Conservation (phyloP, 495 filamentous ascomycete species). For the Trypethelium eluteriae region DNA sequence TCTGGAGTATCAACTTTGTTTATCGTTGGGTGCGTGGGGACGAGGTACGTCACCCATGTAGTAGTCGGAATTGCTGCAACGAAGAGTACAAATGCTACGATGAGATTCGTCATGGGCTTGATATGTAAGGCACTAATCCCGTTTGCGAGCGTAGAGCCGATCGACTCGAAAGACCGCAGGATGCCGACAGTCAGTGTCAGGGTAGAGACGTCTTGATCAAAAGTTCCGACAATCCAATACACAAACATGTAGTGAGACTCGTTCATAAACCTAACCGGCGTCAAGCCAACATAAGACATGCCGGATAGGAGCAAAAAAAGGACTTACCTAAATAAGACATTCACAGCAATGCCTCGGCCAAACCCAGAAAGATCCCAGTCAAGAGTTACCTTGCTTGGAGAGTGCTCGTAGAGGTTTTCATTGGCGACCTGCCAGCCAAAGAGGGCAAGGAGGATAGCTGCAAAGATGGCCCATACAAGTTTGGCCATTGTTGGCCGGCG, state of each 20-base stretch:
- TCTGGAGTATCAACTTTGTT: background rate
- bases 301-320: background rate
- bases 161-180: constrained; percentile 43
- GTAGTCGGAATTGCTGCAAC: constrained; percentile 38
- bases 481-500: constrained; percentile 33
- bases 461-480: constrained; percentile 32
- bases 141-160: constrained; percentile 45
- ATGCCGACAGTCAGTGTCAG: constrained; percentile 44
- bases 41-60: constrained; percentile 32
- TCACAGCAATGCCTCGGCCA: constrained; percentile 37
- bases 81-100: constrained; percentile 41
- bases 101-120: constrained; percentile 40
- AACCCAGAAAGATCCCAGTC: constrained; percentile 39
- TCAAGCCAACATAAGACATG: constrained; percentile 3
- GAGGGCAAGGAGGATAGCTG: constrained; percentile 19
- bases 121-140: constrained; percentile 42
- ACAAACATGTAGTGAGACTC: constrained; percentile 42
- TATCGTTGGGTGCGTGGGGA: constrained; percentile 33
- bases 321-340: constrained; percentile 35
- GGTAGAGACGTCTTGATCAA: constrained; percentile 44
- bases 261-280: constrained; percentile 31
- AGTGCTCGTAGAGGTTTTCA: constrained; percentile 33
- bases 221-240: constrained; percentile 46
- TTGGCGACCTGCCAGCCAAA: constrained; percentile 40
- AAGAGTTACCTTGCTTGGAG: constrained; percentile 28